Evolutionary conservation across 129 eudicot genomes (phyloP).

Genomic region (Flaveria bidentis): DNA sequence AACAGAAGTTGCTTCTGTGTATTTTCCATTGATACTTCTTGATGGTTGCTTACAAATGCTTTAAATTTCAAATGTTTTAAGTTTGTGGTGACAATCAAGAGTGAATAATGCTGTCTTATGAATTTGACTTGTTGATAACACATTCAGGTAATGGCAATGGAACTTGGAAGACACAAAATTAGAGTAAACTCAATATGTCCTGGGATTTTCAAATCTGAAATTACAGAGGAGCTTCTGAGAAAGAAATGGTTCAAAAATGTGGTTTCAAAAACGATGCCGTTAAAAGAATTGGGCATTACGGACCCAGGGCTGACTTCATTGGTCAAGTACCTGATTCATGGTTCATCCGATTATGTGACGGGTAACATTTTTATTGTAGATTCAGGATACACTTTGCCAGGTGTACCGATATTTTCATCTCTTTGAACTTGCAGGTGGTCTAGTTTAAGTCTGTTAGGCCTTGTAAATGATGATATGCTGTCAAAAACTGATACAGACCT

Average conservation of each 20-base stretch:
- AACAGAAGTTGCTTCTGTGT: neutral
- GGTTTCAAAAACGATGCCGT: conserved; percentile 49
- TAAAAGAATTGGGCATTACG: conserved; percentile 40
- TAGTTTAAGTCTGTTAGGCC: neutral
- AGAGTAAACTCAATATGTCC: conserved; percentile 66
- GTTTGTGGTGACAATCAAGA: neutral
- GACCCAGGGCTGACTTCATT: conserved; percentile 69
- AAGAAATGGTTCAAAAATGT: conserved; percentile 61
- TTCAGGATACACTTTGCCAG: conserved; percentile 66
- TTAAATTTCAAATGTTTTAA: neutral
- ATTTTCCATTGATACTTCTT: neutral
- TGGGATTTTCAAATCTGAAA: conserved; percentile 73
- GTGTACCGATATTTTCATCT: conserved; percentile 69
- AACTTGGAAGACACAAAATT: conserved; percentile 58
- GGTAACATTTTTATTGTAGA: conserved; percentile 68
- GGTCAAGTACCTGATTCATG: conserved; percentile 54
- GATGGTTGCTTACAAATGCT: neutral
- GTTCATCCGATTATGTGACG: conserved; percentile 57
- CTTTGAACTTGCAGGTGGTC: conserved; percentile 33
- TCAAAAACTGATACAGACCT: neutral
- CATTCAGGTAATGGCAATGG: conserved; percentile 62
- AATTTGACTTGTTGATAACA: neutral
- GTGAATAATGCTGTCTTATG: neutral
- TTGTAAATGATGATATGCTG: neutral
- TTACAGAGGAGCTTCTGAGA: conserved; percentile 53